Evolutionary conservation across 1,284 basidiomycete species (phyloP).

Genomic region (Cryptococcus neoformans): DNA sequence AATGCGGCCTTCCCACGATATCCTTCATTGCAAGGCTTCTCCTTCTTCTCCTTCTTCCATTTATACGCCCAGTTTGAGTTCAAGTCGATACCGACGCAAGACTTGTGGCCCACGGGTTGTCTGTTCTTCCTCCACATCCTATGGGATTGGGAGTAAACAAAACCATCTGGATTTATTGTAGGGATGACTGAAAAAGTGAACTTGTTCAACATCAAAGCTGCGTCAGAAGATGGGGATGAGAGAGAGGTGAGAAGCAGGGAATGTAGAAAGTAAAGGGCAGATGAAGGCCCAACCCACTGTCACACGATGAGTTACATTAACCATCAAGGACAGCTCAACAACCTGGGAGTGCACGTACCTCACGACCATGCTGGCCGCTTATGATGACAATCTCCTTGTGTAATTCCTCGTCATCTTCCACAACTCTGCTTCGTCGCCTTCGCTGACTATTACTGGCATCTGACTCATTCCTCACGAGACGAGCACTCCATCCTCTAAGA

Average conservation of each 20-base stretch:
- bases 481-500: conserved; percentile 35
- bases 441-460: conserved; percentile 1
- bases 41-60: conserved; percentile 33
- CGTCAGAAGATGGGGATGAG: conserved; percentile 36
- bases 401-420: conserved; percentile 12
- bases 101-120: conserved; percentile 49
- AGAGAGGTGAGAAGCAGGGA: conserved; percentile 58
- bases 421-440: conserved; percentile 3
- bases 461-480: conserved; percentile 12
- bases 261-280: conserved; percentile 70
- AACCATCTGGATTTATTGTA: conserved; percentile 79
- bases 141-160: conserved; percentile 61
- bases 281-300: conserved; percentile 76
- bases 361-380: conserved; percentile 74
- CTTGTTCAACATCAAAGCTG: conserved; percentile 55
- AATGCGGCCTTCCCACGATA: conserved; percentile 70
- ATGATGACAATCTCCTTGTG: conserved; percentile 60
- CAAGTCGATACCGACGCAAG: conserved; percentile 67
- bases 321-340: background rate
- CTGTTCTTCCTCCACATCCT: conserved; percentile 84
- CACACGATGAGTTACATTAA: background rate
- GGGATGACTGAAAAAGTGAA: conserved; percentile 76
- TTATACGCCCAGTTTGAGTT: conserved; percentile 66
- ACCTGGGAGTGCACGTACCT: conserved; percentile 53
- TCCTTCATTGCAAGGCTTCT: conserved; percentile 62